Percentiles rank a stretch among this genome's conserved stretches.
phyloP scores from a whole-genome alignment of 2,329 filamentous ascomycete genomes.

The Fusarium euwallaceae region DNA sequence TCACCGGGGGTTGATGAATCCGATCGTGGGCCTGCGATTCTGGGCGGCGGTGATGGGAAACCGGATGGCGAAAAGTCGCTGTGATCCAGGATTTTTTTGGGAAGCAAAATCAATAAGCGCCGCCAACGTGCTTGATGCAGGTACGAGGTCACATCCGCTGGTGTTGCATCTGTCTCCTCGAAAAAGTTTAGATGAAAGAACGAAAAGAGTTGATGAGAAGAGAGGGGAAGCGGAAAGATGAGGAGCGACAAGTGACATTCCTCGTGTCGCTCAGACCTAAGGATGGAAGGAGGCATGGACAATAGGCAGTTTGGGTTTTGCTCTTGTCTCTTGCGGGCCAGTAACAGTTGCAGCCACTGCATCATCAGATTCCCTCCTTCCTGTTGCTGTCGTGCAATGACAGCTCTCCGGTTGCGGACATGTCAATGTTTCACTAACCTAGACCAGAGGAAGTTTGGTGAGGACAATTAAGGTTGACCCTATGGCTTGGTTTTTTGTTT shows the following conservation, averaged over 20 bases:
- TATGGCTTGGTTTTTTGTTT: background rate
- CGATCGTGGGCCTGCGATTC: conserved; percentile 1
- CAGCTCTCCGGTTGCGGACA: background rate
- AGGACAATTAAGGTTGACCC: background rate
- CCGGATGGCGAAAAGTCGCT: background rate
- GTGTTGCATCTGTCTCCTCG: conserved; percentile 17
- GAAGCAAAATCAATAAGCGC: conserved; percentile 17
- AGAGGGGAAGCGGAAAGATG: conserved; percentile 11
- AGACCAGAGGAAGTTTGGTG: background rate
- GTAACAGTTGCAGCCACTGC: conserved; percentile 37
- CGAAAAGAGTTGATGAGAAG: background rate
- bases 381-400: conserved; percentile 31
- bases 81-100: background rate
- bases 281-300: conserved; percentile 8
- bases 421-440: conserved; percentile 4
- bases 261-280: conserved; percentile 4
- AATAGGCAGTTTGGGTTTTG: conserved; percentile 9
- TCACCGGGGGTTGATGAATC: conserved; percentile 27
- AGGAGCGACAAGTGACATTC: conserved; percentile 34
- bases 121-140: conserved; percentile 37
- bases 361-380: conserved; percentile 33
- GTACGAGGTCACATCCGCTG: conserved; percentile 34
- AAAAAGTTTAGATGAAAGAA: conserved; percentile 29
- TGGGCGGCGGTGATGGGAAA: conserved; percentile 1
- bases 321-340: conserved; percentile 8